Evolutionary conservation across 306 rosid species (phyloP), one percentile per base, ranked within the genome.

Genomic region (Casuarina equisetifolia): DNA sequence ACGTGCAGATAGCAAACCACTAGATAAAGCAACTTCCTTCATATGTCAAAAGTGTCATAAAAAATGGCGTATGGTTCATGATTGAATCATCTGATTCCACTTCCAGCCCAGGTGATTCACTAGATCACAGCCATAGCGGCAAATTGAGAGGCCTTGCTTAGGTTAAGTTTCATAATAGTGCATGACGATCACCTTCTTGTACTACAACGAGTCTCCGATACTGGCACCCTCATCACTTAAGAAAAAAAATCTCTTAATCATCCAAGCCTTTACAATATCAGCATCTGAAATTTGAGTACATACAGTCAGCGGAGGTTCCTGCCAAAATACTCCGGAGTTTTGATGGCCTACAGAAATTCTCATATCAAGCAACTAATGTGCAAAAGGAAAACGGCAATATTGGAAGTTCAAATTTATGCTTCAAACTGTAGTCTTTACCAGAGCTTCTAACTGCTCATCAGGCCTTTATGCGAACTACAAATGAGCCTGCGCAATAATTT

Each of bases 381-480:
- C 16, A 4, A 40, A 40, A 66, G 71, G 49, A 2, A 42, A 40
- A 66, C 1, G 71, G 35, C 13, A n/a, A 42, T 19, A 40, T 66
- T 6, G 1, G 6, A 9, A 12, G 44, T 40, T 35, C 71, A 16
- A 42, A 66, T 66, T 40, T 40, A 62, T 62, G 17, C 71, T 66
- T 66, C 71, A 66, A 66, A 66, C 35, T 42, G 32, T 11, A 66
- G 70, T 66, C 70, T 4, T 39, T 39, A 42, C 70, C 70, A 16
- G 46, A 66, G 45, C 70, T 39, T 66, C 10, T 66, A 16, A 66
- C 12, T n/a, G 50, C 71, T 66, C 50, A 36, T 66, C 46, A 66
- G 71, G 71, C 71, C 48, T 66, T 66, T 66, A 66, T 42, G 36
- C 71, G 71, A 66, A 66, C 71, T 43, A 66, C 71, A 66, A 66